phyloP scores from a whole-genome alignment of 345 rosid species.

The Gossypium rotundifolium region DNA sequence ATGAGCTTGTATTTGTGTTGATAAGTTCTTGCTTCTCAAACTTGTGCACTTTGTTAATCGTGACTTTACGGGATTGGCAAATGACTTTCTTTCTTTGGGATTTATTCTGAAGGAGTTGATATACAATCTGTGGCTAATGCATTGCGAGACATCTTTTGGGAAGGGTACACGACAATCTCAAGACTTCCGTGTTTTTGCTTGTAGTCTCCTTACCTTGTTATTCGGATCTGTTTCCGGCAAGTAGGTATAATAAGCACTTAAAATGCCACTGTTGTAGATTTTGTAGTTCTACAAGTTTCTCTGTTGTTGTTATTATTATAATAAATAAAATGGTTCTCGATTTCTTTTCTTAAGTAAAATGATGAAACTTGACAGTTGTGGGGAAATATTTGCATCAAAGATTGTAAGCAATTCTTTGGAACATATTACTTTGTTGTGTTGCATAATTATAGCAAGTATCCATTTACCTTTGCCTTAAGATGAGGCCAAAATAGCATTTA shows the following conservation, averaged over 20 bases:
- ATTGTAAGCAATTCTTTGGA: not conserved
- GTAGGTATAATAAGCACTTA: not conserved
- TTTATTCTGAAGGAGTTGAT: constrained; percentile 91
- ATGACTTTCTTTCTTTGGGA: constrained; percentile 97
- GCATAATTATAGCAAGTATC: not conserved
- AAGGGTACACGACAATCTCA: constrained; percentile 61
- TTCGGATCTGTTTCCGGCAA: not conserved
- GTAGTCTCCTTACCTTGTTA: not conserved
- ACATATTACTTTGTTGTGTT: not conserved
- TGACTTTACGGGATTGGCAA: constrained; percentile 95
- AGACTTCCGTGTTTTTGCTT: constrained; percentile 82
- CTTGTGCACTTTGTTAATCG: constrained; percentile 98
- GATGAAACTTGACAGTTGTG: not conserved
- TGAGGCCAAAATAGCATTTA: not conserved
- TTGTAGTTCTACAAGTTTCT: not conserved
- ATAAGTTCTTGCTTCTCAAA: constrained; percentile 48
- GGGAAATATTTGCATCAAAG: not conserved
- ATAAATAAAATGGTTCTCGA: not conserved
- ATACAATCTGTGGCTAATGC: constrained; percentile 71
- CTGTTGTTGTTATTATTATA: not conserved
- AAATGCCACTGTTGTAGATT: not conserved
- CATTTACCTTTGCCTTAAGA: not conserved
- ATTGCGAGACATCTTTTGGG: constrained; percentile 64
- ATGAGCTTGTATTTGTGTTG: constrained; percentile 23
- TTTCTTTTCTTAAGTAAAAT: not conserved